These are phyloP conservation scores for Camellia granthamiana DNA, from an alignment of 148 eudicot species.

Conservation along the genomic window DNA sequence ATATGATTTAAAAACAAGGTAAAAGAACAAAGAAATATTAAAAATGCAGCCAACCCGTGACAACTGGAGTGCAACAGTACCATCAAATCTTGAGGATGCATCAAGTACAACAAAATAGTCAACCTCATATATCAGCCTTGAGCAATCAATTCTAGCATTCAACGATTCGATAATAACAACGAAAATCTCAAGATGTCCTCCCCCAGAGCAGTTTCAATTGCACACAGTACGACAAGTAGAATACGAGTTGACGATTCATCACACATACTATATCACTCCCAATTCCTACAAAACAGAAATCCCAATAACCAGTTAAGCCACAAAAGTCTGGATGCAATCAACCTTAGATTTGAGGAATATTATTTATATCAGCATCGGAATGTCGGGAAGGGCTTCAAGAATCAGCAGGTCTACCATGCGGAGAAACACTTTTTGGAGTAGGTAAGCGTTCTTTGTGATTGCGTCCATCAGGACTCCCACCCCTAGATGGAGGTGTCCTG, in stretches of 20 bases:
- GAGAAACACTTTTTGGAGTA: slow-evolving; percentile 56
- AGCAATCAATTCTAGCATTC: slow-evolving; percentile 21
- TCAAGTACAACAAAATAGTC: slow-evolving; percentile 21
- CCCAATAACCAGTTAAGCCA: not conserved
- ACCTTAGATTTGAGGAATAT: not conserved
- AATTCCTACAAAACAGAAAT: slow-evolving; percentile 40
- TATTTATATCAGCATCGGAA: slow-evolving; percentile 82
- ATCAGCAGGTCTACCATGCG: slow-evolving; percentile 49
- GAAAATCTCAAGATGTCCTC: slow-evolving; percentile 13
- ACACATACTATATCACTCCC: not conserved
- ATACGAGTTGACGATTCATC: slow-evolving; percentile 11
- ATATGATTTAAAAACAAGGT: not conserved
- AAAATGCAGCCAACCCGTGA: not conserved
- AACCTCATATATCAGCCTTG: slow-evolving; percentile 17
- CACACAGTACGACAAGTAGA: not conserved
- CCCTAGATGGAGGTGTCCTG: slow-evolving; percentile 46
- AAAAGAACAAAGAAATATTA: not conserved
- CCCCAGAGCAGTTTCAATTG: not conserved
- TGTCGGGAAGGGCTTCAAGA: slow-evolving; percentile 81
- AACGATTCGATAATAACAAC: slow-evolving; percentile 11
- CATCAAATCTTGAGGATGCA: slow-evolving; percentile 1
- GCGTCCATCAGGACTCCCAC: slow-evolving; percentile 50
- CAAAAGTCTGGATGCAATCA: not conserved
- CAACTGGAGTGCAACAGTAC: slow-evolving; percentile 13
- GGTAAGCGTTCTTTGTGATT: slow-evolving; percentile 42